Conservation (phyloP, 305 asterid genomes). For the Solanum hybrid region DNA sequence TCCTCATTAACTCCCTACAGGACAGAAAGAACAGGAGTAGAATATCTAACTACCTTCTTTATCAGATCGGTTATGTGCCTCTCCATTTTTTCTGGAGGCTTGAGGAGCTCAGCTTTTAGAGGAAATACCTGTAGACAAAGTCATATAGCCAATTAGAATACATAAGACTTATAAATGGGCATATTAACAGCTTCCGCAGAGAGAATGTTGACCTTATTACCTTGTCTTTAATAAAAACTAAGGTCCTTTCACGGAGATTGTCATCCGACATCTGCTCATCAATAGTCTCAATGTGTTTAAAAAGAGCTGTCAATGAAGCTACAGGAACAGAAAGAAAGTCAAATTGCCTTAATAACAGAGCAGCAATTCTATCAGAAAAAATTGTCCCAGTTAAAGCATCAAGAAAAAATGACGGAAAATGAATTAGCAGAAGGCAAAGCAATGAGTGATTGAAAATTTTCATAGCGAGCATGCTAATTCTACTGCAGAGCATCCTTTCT, state of each 20-base stretch:
- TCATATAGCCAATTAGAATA: conserved; percentile 5
- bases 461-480: neutral
- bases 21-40: neutral
- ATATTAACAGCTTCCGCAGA: neutral
- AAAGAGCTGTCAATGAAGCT: conserved; percentile 91
- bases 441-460: neutral
- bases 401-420: neutral
- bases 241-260: conserved; percentile 85
- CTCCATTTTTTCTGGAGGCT: conserved; percentile 80
- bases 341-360: neutral
- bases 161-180: conserved; percentile 7
- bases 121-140: conserved; percentile 61
- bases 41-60: conserved; percentile 43
- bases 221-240: conserved; percentile 77
- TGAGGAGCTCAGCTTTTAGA: conserved; percentile 79
- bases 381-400: neutral
- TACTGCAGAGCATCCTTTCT: neutral
- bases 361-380: neutral
- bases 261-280: conserved; percentile 89
- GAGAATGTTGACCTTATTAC: conserved; percentile 18
- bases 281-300: conserved; percentile 86
- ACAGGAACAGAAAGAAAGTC: conserved; percentile 13
- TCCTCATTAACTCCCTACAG: neutral
- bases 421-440: neutral
- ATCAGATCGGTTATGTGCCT: conserved; percentile 89